A percentile compares a stretch with the other conserved stretches of the same genome.
Conservation (phyloP, 192 early-diverging fungal species). For the Coemansia sp. region DNA sequence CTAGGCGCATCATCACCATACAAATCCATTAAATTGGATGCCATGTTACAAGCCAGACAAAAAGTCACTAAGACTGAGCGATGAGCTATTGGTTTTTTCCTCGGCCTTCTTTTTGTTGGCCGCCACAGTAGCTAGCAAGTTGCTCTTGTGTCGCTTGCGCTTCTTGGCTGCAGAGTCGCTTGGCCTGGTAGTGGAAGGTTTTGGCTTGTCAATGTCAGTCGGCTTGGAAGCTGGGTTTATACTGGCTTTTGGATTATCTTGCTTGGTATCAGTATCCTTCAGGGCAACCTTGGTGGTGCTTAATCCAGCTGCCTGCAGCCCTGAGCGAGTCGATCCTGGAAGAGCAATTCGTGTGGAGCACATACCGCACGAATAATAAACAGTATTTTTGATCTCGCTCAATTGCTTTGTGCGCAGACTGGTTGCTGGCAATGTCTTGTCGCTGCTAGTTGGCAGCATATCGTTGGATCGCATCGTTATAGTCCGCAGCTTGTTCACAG, state of each 20-base stretch:
- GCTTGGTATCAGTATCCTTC: no score
- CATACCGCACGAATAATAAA: constrained; percentile 30
- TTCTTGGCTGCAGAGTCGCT: constrained; percentile 20
- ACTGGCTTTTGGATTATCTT: no score
- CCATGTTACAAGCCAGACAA: constrained; percentile 19
- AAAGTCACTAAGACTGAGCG: constrained; percentile 39
- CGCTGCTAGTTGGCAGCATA: no score
- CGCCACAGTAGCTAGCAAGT: constrained; percentile 38
- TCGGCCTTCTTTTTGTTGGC: constrained; percentile 45
- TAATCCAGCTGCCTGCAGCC: constrained; percentile 18
- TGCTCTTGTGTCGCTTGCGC: constrained; percentile 49
- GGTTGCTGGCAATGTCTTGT: no score
- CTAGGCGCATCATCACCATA: not conserved
- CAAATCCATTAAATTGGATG: not conserved
- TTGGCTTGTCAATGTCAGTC: not conserved
- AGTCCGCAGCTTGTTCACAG: not conserved
- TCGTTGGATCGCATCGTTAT: constrained; percentile 19
- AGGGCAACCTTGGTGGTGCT: not conserved
- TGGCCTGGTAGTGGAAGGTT: not conserved
- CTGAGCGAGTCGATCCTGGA: constrained; percentile 27
- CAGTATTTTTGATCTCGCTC: constrained; percentile 15
- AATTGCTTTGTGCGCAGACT: constrained; percentile 2
- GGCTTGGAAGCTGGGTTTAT: no score
- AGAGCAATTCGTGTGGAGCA: constrained; percentile 27
- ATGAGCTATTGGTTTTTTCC: constrained; percentile 14